Evolutionary conservation across 148 eudicot genomes (phyloP), one percentile per base, ranked within the genome.

Genomic region (Nyssa sinensis): DNA sequence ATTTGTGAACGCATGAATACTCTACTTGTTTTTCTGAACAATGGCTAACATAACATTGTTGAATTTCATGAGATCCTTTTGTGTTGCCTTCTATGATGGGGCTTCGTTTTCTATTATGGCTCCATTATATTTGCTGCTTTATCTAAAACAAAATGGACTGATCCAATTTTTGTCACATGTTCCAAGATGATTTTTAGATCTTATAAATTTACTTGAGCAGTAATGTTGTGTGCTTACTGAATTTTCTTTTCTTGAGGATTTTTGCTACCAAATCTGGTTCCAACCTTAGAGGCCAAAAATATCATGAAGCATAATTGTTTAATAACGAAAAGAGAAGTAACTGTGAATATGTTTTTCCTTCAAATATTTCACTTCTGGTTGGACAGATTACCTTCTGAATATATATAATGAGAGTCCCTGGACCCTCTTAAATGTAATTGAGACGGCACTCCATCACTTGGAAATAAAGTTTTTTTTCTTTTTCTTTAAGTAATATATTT

Each of bases 261-360:
- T 11, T 11, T 44, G 51, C 17, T 11, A 44, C 11, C 1, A 49
- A 49, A 49, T 49, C 24, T 2, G 25, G 59, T 55, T 55, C 7
- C 59, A 55, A 55, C 59, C 59, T 55, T 55, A 55, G 59, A 55
- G 59, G 59, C 59, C 59, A 21, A 55, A n/a, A 55, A 1, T 55
- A 21, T 55, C 17, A 55, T 55, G 25, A 55, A 55, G 3, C 24
- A 55, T 55, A 55, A 55, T 17, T 1, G 3, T 64, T 64, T 21
- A 23, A 64, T 64, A 13, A 64, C 6, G 28, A n/a, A n/a, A 33
- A n/a, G 47, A 6, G 34, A 63, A 63, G 32, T 21, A 63, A 31
- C 16, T 16, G 24, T 31, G 19, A 63, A 31, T 63, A 37, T 4
- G 30, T 0, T 31, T 63, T 32, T n/a, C n/a, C n/a, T n/a, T 4